These are phyloP conservation scores for Rhytidhysteron rufulum DNA, from an alignment of 2,329 filamentous ascomycete species.

Conservation along the genomic window DNA sequence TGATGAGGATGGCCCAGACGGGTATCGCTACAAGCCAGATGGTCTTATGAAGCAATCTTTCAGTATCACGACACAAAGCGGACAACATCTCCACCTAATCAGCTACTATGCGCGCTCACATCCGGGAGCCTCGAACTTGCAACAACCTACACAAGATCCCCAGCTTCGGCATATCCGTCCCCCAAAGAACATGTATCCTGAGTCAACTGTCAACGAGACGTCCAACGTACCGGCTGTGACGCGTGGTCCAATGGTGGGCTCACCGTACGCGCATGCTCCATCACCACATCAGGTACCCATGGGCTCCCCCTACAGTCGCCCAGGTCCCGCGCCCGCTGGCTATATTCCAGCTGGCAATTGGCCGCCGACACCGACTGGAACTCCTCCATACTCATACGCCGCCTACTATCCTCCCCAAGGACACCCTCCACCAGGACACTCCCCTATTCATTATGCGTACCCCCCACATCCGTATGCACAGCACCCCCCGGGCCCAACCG, in stretches of 20 bases:
- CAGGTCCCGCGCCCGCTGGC: constrained; percentile 38
- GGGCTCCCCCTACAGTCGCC: constrained; percentile 45
- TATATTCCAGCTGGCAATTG: constrained; percentile 38
- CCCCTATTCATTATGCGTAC: constrained; percentile 23
- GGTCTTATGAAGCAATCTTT: constrained; percentile 99
- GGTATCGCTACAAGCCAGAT: constrained; percentile 65
- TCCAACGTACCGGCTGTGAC: constrained; percentile 78
- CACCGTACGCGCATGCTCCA: constrained; percentile 52
- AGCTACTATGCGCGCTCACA: constrained; percentile 90
- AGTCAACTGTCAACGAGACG: constrained; percentile 85
- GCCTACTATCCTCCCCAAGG: constrained; percentile 22
- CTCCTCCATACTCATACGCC: constrained; percentile 41
- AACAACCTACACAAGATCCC: constrained; percentile 78
- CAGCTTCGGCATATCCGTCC: constrained; percentile 77
- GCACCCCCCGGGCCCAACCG: constrained; percentile 17
- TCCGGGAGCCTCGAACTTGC: constrained; percentile 66
- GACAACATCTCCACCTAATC: constrained; percentile 94
- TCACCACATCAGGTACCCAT: constrained; percentile 53
- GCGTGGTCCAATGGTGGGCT: constrained; percentile 63
- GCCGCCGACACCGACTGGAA: constrained; percentile 39
- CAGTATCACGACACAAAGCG: constrained; percentile 88
- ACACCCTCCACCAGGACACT: constrained; percentile 23
- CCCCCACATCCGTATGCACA: constrained; percentile 2
- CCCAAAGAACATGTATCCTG: constrained; percentile 92
- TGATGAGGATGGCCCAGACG: constrained; percentile 60